Conservation (phyloP, 495 filamentous ascomycete genomes). For the Penicillium steckii region DNA sequence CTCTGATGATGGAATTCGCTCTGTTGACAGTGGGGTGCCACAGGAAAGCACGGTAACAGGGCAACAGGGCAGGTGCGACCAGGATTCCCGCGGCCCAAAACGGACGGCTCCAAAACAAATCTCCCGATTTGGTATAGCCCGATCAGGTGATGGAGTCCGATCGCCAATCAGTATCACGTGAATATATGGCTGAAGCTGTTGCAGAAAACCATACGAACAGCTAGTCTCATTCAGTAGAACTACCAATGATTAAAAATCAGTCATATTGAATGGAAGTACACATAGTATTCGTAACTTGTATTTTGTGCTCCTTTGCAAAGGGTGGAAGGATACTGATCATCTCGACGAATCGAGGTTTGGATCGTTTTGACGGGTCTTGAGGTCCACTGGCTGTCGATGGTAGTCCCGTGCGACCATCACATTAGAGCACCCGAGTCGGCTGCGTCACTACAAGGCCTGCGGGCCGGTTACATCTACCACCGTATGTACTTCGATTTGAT, state of each 20-base stretch:
- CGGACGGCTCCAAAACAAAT: conserved; percentile 42
- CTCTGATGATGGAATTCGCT: conserved; percentile 17
- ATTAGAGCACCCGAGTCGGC: background rate
- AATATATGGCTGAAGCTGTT: background rate
- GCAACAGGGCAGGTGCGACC: conserved; percentile 24
- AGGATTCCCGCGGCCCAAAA: conserved; percentile 24
- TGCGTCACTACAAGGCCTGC: background rate
- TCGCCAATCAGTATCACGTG: conserved; percentile 21
- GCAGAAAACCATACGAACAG: too few species aligned
- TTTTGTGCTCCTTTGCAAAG: background rate
- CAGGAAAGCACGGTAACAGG: background rate
- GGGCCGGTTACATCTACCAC: background rate
- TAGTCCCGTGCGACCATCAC: conserved; percentile 29
- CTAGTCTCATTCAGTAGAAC: too few species aligned
- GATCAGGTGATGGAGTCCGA: conserved; percentile 31
- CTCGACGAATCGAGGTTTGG: conserved; percentile 6
- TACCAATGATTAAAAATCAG: too few species aligned
- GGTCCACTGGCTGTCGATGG: too few species aligned
- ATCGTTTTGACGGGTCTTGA: conserved; percentile 16
- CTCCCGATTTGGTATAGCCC: conserved; percentile 38
- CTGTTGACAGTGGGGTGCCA: conserved; percentile 28
- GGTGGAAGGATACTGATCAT: background rate
- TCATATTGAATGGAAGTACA: too few species aligned
- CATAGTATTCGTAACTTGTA: too few species aligned
- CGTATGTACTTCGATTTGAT: background rate